Conservation (phyloP, 345 rosid species). For the Trapa bicornis region DNA sequence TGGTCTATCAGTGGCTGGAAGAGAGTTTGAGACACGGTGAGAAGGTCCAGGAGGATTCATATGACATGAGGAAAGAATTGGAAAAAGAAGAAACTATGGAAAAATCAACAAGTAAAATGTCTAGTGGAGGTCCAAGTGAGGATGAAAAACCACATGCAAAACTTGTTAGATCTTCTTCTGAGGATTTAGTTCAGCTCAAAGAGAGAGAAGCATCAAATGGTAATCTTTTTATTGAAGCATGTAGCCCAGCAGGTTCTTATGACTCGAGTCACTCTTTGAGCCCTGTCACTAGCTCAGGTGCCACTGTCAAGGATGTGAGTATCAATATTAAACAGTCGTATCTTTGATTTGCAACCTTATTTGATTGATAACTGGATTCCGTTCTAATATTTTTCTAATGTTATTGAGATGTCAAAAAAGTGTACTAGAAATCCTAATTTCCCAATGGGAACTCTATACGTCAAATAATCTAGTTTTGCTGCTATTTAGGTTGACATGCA, state of each 20-base stretch:
- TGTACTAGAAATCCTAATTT: neutral
- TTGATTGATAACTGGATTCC: neutral
- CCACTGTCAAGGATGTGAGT: conserved; percentile 41
- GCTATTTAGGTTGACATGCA: conserved; percentile 3
- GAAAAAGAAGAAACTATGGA: conserved; percentile 19
- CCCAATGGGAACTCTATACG: conserved; percentile 3
- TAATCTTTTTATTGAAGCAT: conserved; percentile 11
- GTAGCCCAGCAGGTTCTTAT: conserved; percentile 23
- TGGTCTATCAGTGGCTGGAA: conserved; percentile 74
- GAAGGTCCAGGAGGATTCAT: conserved; percentile 55
- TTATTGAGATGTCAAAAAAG: neutral
- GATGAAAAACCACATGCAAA: conserved; percentile 27
- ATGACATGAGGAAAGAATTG: conserved; percentile 24
- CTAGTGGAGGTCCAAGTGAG: conserved; percentile 9
- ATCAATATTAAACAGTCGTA: neutral
- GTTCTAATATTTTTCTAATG: neutral
- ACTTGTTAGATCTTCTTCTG: conserved; percentile 25
- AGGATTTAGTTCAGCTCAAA: conserved; percentile 11
- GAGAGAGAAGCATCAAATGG: conserved; percentile 6
- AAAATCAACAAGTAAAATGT: conserved; percentile 14
- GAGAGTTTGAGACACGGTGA: conserved; percentile 60
- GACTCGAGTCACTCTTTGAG: conserved; percentile 23
- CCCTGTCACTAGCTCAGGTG: conserved; percentile 19
- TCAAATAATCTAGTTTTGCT: conserved; percentile 1
- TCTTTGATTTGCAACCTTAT: neutral